Percentiles rank a stretch among this genome's conserved stretches.
phyloP scores from a whole-genome alignment of 1,139 yeast species.

The Scheffersomyces illinoinensis region DNA sequence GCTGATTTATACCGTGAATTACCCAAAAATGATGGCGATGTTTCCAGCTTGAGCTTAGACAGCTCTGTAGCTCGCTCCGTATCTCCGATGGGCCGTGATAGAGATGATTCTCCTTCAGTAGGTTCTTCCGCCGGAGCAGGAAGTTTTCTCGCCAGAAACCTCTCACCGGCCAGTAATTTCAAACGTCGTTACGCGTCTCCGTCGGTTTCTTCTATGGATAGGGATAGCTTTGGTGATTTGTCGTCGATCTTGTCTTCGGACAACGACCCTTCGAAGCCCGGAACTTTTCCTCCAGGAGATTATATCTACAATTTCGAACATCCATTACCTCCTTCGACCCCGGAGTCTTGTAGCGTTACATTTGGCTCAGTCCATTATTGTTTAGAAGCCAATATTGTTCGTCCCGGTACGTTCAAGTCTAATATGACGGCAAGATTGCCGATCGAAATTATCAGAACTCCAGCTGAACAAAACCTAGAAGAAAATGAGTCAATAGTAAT shows the following conservation, averaged over 20 bases:
- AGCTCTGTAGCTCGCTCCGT: slow-evolving; percentile 20
- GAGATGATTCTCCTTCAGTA: slow-evolving; percentile 4
- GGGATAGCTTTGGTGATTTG: slow-evolving; percentile 16
- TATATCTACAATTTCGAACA: slow-evolving; percentile 91
- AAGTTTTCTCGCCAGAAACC: slow-evolving; percentile 28
- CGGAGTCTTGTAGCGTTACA: slow-evolving; percentile 77
- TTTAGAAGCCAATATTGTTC: slow-evolving; percentile 66
- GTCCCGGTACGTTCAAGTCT: slow-evolving; percentile 84
- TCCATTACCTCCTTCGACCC: slow-evolving; percentile 76
- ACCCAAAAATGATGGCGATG: slow-evolving; percentile 27
- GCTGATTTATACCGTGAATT: slow-evolving; percentile 52
- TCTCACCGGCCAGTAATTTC: slow-evolving; percentile 29
- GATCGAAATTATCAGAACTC: slow-evolving; percentile 70
- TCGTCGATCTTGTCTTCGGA: slow-evolving; percentile 18
- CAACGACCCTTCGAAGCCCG: slow-evolving; percentile 26
- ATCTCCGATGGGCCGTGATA: slow-evolving; percentile 17
- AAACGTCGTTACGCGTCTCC: slow-evolving; percentile 48
- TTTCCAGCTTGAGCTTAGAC: slow-evolving; percentile 32
- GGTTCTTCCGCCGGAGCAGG: slow-evolving; percentile 6
- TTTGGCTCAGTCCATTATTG: slow-evolving; percentile 77
- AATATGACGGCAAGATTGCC: slow-evolving; percentile 67
- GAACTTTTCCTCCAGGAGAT: slow-evolving; percentile 69
- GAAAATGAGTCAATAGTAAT: slow-evolving; percentile 93
- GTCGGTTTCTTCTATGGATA: slow-evolving; percentile 13
- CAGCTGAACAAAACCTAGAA: slow-evolving; percentile 76